These are phyloP conservation scores for Aegilops sharonensis DNA, from an alignment of 176 grass and related monocot species.

Conservation along the genomic window DNA sequence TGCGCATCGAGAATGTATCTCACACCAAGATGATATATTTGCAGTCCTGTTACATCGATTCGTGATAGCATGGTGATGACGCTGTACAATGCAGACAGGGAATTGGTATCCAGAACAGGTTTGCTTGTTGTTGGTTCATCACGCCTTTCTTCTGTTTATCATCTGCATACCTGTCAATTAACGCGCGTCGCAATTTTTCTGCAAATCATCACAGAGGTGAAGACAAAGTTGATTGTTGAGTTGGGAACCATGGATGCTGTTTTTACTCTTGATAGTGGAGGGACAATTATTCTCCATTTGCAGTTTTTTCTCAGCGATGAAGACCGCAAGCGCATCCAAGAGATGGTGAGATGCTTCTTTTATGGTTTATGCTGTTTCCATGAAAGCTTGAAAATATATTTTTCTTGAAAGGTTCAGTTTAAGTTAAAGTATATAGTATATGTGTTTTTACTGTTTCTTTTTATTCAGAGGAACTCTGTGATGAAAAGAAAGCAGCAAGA, in stretches of 20 bases:
- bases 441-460: not conserved
- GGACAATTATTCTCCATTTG: slow-evolving; percentile 30
- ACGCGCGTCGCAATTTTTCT: not conserved
- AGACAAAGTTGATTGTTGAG: slow-evolving; percentile 36
- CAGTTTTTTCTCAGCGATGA: slow-evolving; percentile 47
- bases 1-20: not conserved
- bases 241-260: slow-evolving; percentile 38
- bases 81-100: slow-evolving; percentile 30
- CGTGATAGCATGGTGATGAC: slow-evolving; percentile 40
- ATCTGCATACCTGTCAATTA: not conserved
- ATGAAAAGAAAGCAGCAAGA: slow-evolving; percentile 46
- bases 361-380: not conserved
- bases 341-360: slow-evolving; percentile 36
- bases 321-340: slow-evolving; percentile 42
- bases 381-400: not conserved
- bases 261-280: slow-evolving; percentile 30
- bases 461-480: slow-evolving; percentile 38
- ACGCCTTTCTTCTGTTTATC: not conserved
- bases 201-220: slow-evolving; percentile 27
- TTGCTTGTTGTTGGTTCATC: not conserved
- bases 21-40: not conserved
- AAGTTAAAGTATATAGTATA: not conserved
- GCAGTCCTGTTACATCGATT: slow-evolving; percentile 50
- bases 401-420: not conserved
- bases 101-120: slow-evolving; percentile 47